Evolutionary conservation across 306 rosid species (phyloP), one percentile per base, ranked within the genome.

Genomic region (Ormosia semicastrata): DNA sequence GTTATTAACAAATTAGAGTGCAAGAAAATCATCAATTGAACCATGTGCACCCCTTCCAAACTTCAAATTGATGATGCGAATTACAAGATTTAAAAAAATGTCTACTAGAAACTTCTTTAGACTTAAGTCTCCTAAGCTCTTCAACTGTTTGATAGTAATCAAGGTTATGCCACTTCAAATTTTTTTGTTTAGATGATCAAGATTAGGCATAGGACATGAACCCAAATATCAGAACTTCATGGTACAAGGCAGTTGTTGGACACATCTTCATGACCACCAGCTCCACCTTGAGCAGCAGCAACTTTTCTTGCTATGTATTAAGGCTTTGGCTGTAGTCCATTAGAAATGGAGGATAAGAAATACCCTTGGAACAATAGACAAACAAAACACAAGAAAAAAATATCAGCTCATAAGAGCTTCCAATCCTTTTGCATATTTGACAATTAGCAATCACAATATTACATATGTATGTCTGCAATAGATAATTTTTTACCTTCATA

Each of bases 241-340:
- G 71, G 74, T 33, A 69, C 78, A 34, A 46, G 71, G 82, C 63
- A 11, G 39, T 15, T 15, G 86, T 50, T 60, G 58, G 70, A 83
- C 66, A 11, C 66, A 68, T 66, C 72, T 67, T 77, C 66, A 66
- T 89, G 89, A 84, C 92, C 86, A 71, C 92, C 96, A 37, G 97
- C 74, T 83, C 96, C 98, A 24, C 89, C 89, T 82, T 90, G 97
- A 60, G 97, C 95, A 70, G 97, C 99, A 66, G 98, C 93, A 65
- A 92, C 94, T 94, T 96, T 96, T 86, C 99, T 88, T 24, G 93
- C 86, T 85, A 96, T 85, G 87, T 89, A 94, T 73, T 90, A 95
- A 47, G 95, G 97, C 75, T 96, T 96, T 70, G 98, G 94, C 91
- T 90, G 97, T 88, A 93, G 67, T 7, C 93, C 91, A 5, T 86